A percentile compares a stretch with the other conserved stretches of the same genome.
phyloP scores from a whole-genome alignment of 2,329 filamentous ascomycete species.

The Phaeoacremonium minimum region DNA sequence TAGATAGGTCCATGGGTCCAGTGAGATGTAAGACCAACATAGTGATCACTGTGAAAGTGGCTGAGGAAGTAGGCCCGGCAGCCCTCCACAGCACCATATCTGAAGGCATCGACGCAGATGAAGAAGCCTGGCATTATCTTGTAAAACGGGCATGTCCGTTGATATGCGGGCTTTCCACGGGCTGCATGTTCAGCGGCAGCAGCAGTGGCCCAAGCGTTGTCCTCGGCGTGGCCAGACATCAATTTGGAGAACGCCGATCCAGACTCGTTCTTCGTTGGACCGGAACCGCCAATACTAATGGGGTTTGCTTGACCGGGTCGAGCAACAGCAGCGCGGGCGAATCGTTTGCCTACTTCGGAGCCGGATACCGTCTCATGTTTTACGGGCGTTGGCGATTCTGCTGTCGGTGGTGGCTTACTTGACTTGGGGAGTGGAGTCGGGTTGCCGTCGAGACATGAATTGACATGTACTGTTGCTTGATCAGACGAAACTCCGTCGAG shows the following conservation, averaged over 20 bases:
- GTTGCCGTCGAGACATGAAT: constrained; percentile 84
- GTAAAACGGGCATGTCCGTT: constrained; percentile 94
- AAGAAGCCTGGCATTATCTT: constrained; percentile 93
- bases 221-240: constrained; percentile 89
- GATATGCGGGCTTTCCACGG: constrained; percentile 79
- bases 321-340: constrained; percentile 64
- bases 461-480: constrained; percentile 80
- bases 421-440: constrained; percentile 51
- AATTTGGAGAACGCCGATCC: constrained; percentile 84
- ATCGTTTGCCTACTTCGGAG: constrained; percentile 48
- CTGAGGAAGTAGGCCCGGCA: constrained; percentile 95
- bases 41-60: constrained; percentile 98
- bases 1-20: constrained; percentile 97
- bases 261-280: constrained; percentile 20
- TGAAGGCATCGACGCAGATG: constrained; percentile 93
- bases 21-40: constrained; percentile 80
- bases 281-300: constrained; percentile 43
- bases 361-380: constrained; percentile 22
- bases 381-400: constrained; percentile 10
- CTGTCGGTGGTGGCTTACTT: constrained; percentile 12
- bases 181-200: constrained; percentile 75
- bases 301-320: constrained; percentile 80
- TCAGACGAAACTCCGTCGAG: constrained; percentile 58
- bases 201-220: constrained; percentile 83
- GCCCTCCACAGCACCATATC: constrained; percentile 88